Conservation (phyloP, 768 basidiomycete genomes). For the Leccinum disarticulatum region DNA sequence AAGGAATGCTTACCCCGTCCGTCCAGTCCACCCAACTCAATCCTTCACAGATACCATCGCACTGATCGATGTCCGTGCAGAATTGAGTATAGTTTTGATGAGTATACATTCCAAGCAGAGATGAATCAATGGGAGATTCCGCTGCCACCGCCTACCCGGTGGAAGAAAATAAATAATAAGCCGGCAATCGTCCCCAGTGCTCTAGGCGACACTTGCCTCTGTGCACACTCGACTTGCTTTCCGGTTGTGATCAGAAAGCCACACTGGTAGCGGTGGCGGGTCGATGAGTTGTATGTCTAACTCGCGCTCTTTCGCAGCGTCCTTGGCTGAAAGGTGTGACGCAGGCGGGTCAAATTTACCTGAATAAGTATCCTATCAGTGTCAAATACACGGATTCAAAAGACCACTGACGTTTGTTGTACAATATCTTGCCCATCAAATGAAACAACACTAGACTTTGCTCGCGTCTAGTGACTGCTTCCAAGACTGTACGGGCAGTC, state of each 20-base stretch:
- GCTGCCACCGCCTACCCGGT: slow-evolving; percentile 61
- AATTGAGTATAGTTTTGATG: slow-evolving; percentile 94
- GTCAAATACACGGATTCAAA: background rate
- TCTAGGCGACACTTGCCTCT: slow-evolving; percentile 48
- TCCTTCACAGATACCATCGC: slow-evolving; percentile 66
- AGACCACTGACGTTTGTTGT: slow-evolving; percentile 76
- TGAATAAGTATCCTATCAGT: slow-evolving; percentile 31
- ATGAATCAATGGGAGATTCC: slow-evolving; percentile 89
- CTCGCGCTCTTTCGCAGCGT: slow-evolving; percentile 58
- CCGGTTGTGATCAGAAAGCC: slow-evolving; percentile 60
- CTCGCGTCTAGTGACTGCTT: slow-evolving; percentile 79
- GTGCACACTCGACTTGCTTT: slow-evolving; percentile 72
- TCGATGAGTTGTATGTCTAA: slow-evolving; percentile 56
- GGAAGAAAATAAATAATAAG: background rate
- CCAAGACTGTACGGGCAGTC: slow-evolving; percentile 46
- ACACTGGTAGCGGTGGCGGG: slow-evolving; percentile 54
- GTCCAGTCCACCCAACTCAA: slow-evolving; percentile 76
- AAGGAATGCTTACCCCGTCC: slow-evolving; percentile 46
- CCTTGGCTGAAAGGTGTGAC: slow-evolving; percentile 57
- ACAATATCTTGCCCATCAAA: slow-evolving; percentile 88
- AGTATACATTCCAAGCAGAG: slow-evolving; percentile 83
- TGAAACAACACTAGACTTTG: slow-evolving; percentile 89
- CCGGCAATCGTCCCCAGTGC: background rate
- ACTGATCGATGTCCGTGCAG: slow-evolving; percentile 75
- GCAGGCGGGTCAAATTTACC: slow-evolving; percentile 73